Base-by-base conservation (phyloP, 768 basidiomycete genomes). In the Filobasidium wieringae region DNA sequence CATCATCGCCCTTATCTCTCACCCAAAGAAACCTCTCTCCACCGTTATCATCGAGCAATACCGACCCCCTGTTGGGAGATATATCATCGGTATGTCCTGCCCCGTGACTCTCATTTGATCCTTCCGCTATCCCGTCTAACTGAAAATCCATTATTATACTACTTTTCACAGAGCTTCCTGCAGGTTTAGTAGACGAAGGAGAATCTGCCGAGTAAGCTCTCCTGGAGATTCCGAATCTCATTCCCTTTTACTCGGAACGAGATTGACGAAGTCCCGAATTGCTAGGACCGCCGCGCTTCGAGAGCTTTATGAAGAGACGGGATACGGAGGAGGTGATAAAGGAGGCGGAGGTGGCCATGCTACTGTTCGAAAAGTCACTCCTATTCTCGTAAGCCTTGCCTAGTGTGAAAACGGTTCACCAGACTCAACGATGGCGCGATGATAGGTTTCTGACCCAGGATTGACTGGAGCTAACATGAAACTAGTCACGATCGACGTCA, bases 391-490 rank as follows among this genome's bases (percentile, higher is more conserved):
- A 33, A 66, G 55, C 53, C 31, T 45, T n/a, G 27, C 39, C 19
- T 57, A n/a, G 17, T 36, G n/a, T 19, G 26, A 1, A 9, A 27
- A 19, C 24, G 1, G 12, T 37, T 37, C 47, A n/a, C n/a, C n/a
- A n/a, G n/a, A n/a, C n/a, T n/a, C n/a, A n/a, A n/a, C n/a, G n/a
- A n/a, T n/a, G n/a, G n/a, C n/a, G n/a, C n/a, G n/a, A n/a, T 15
- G 6, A 34, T 31, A 61, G 60, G 60, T 61, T 1, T 57, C 55
- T 4, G 60, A 61, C 33, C 60, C 60, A 0, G 60, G 60, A 32
- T 53, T 97, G 90, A 86, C 88, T 19, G 89, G 83, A 41, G 87
- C 92, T 12, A 93, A 87, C 68, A 92, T 92, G 88, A 84, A 87
- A 66, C 80, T 95, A 22, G 83, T 88, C 47, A 78, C 84, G 17